These are phyloP conservation scores for Myxozyma mucilagina DNA, from an alignment of 805 yeast genomes.

Conservation along the genomic window DNA sequence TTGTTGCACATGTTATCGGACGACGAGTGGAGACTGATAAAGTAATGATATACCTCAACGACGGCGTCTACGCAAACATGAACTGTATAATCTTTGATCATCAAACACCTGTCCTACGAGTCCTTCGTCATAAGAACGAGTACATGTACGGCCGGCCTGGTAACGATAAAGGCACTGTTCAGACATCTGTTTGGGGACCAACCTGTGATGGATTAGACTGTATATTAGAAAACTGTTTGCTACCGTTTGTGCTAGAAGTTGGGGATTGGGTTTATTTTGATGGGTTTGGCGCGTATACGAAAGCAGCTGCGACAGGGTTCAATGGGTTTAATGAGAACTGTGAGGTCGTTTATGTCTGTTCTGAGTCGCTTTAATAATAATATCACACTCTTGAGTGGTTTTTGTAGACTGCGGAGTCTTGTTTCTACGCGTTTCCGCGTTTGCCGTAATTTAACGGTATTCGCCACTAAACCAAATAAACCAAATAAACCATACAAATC, in stretches of 20 bases:
- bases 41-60: slow-evolving; percentile 84
- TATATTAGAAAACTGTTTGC: slow-evolving; percentile 53
- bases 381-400: too few relatives aligned
- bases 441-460: too few relatives aligned
- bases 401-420: too few relatives aligned
- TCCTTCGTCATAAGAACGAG: slow-evolving; percentile 56
- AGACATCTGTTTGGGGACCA: slow-evolving; percentile 88
- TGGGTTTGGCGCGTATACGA: slow-evolving; percentile 85
- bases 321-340: slow-evolving; percentile 74
- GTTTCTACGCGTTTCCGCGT: too few relatives aligned
- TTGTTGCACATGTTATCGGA: slow-evolving; percentile 85
- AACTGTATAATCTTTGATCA: slow-evolving; percentile 93
- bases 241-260: slow-evolving; percentile 62
- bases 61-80: slow-evolving; percentile 93
- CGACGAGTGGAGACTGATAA: slow-evolving; percentile 53
- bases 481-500: too few relatives aligned
- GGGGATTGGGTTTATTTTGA: slow-evolving; percentile 94
- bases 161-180: slow-evolving; percentile 32
- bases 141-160: slow-evolving; percentile 39
- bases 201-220: slow-evolving; percentile 97
- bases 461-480: too few relatives aligned
- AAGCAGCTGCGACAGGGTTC: slow-evolving; percentile 85
- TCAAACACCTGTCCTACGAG: slow-evolving; percentile 71
- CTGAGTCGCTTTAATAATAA: slow-evolving; percentile 37
- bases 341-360: slow-evolving; percentile 63